A percentile compares a stretch with the other conserved stretches of the same genome.
These are phyloP conservation scores for Backusella psychrophila DNA, from an alignment of 192 early-diverging fungal species.

Conservation along the genomic window DNA sequence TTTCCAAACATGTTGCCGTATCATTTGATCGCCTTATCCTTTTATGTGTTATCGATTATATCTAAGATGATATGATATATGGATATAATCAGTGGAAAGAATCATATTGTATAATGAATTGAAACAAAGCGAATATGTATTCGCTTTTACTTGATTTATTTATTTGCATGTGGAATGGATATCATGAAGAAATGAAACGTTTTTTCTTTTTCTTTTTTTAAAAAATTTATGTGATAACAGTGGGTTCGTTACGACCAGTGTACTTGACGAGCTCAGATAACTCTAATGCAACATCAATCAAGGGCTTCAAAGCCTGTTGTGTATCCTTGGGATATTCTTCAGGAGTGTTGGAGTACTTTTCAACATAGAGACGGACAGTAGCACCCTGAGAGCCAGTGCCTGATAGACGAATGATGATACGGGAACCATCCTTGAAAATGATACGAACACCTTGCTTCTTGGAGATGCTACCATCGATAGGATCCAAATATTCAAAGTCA, in stretches of 20 bases:
- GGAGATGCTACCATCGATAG: constrained; percentile 83
- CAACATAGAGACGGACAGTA: constrained; percentile 94
- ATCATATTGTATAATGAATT: neutral
- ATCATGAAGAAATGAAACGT: neutral
- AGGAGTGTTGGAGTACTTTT: constrained; percentile 74
- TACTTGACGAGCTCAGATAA: constrained; percentile 74
- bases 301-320: constrained; percentile 82
- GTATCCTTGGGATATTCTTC: constrained; percentile 64
- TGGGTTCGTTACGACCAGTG: constrained; percentile 88
- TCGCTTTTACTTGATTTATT: neutral
- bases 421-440: constrained; percentile 87
- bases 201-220: neutral
- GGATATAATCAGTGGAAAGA: neutral
- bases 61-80: neutral
- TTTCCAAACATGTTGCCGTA: neutral
- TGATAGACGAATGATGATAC: constrained; percentile 88
- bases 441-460: constrained; percentile 88
- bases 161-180: neutral
- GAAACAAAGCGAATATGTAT: neutral
- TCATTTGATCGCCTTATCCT: neutral
- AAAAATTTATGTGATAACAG: constrained; percentile 77
- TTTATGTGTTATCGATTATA: constrained; percentile 1
- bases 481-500: constrained; percentile 95
- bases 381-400: constrained; percentile 97
- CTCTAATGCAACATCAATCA: constrained; percentile 82